Base-by-base conservation (phyloP, 768 basidiomycete genomes). In the Crepidotus variabilis region DNA sequence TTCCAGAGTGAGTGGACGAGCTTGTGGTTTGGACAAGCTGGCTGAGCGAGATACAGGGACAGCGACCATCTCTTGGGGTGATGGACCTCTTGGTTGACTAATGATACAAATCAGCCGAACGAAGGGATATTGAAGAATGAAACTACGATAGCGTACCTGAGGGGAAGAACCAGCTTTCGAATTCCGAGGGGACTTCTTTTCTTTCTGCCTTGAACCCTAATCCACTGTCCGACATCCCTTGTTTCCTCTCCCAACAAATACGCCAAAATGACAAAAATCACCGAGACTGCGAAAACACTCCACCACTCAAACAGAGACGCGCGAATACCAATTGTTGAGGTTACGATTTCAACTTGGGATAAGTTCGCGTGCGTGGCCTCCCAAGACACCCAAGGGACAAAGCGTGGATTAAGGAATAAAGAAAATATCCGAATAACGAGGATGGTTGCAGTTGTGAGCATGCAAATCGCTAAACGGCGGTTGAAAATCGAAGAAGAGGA, bases 401-500 rank as follows among this genome's bases (percentile, higher is more conserved):
- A 63, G 57, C 52, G 36, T 33, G 65, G 60, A 52, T 70, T 57
- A 11, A 70, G 71, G 55, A 73, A 75, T n/a, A 78, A 59, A 5
- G 68, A 74, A 57, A 78, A 73, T 14, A 74, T 57, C 47, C 65
- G 62, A 56, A 80, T 58, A 0, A 78, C 59, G n/a, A 78, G 61
- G n/a, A 78, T 73, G 14, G 75, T 62, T 0, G 69, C 51, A 18
- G 81, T 73, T 52, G 81, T 79, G 18, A 75, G 59, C 20, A 78
- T 63, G 8, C 78, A 76, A 22, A 82, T 74, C 1, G 77, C 68
- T 54, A 87, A 71, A 7, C 85, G 79, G 18, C 87, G 82, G 33
- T 83, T 62, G 65, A 88, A 90, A 9, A 75, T 67, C 6, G 75
- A 75, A 7, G 75, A 71, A 9, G 28, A 28, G 8, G 28, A 28